These are phyloP conservation scores for Heritiera littoralis DNA, from an alignment of 345 rosid species.

Conservation along the genomic window DNA sequence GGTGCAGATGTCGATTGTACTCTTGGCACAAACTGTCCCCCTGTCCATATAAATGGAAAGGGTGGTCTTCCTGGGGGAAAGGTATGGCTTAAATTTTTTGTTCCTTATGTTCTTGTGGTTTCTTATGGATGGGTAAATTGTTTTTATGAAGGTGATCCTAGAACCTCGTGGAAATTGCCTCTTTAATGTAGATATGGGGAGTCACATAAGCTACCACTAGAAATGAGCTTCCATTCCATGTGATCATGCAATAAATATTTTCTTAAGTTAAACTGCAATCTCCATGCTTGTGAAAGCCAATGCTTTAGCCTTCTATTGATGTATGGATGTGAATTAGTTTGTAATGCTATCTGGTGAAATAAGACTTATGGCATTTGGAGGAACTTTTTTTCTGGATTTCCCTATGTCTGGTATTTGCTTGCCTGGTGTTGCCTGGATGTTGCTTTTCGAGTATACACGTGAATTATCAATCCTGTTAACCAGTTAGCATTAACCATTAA, in stretches of 20 bases:
- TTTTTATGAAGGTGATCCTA: neutral
- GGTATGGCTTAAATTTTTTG: constrained; percentile 41
- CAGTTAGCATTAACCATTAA: neutral
- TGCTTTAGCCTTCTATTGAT: neutral
- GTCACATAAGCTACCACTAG: neutral
- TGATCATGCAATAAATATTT: neutral
- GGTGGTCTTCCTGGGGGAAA: constrained; percentile 98
- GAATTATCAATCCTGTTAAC: neutral
- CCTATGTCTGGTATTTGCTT: neutral
- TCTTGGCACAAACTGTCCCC: constrained; percentile 80
- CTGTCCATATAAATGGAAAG: constrained; percentile 71
- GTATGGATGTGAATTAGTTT: neutral
- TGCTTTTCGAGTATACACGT: neutral
- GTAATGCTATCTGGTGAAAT: neutral
- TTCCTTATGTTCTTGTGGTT: neutral
- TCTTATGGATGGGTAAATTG: neutral
- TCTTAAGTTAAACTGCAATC: neutral
- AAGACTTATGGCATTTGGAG: neutral
- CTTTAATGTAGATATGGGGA: neutral
- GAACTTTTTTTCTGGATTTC: neutral
- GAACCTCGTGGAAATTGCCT: neutral
- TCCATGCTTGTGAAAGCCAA: neutral
- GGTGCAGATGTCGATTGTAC: constrained; percentile 84
- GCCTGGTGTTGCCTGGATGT: neutral
- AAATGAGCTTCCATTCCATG: constrained; percentile 14